Evolutionary conservation across 2,329 filamentous ascomycete genomes (phyloP).

Genomic region (Diaporthe caulivora): DNA sequence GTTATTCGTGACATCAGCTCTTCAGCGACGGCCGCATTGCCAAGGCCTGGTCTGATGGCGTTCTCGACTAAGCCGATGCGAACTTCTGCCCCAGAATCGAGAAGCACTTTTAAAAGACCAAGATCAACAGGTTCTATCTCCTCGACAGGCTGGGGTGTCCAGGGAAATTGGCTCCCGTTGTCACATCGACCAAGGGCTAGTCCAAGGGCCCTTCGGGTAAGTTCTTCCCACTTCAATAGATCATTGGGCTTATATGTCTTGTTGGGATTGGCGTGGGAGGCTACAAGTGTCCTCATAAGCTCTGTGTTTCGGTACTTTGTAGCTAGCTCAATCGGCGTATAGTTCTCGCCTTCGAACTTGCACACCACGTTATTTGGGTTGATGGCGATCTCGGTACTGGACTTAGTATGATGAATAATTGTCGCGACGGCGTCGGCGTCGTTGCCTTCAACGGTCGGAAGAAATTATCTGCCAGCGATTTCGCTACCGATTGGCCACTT

Average conservation of each 20-base stretch:
- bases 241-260: not conserved
- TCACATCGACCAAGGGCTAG: not conserved
- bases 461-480: not conserved
- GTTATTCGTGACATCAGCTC: not conserved
- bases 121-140: not conserved
- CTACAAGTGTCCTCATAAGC: not conserved
- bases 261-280: not conserved
- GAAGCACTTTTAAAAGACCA: not conserved
- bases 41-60: not conserved
- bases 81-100: not conserved
- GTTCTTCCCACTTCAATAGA: not conserved
- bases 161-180: not conserved
- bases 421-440: not conserved
- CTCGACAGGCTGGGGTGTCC: rapidly evolving
- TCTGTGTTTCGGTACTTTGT: not conserved
- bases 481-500: not conserved
- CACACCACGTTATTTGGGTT: not conserved
- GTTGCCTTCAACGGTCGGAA: not conserved
- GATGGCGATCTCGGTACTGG: not conserved
- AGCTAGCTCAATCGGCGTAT: not conserved
- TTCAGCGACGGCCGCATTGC: not conserved
- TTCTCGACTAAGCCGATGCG: not conserved
- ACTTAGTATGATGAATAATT: not conserved
- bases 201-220: not conserved
- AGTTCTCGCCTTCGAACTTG: not conserved